Percentiles rank a stretch among this genome's conserved stretches.
Conservation (phyloP, 306 rosid species). For the Vachellia pachyceras region DNA sequence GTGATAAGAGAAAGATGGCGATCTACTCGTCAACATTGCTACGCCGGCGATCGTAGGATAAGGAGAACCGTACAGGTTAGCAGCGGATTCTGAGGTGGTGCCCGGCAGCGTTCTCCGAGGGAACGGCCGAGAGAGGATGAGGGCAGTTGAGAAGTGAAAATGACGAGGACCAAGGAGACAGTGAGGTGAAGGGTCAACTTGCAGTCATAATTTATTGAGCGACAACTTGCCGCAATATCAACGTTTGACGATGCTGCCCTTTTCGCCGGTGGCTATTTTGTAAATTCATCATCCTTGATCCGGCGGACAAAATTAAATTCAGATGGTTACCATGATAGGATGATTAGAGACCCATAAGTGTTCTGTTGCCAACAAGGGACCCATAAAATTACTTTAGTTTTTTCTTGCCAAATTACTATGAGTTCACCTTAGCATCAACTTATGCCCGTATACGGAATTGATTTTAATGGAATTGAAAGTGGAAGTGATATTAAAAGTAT, state of each 20-base stretch:
- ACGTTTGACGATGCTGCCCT: conserved; percentile 38
- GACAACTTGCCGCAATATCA: not conserved
- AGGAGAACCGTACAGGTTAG: conserved; percentile 11
- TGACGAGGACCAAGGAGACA: conserved; percentile 39
- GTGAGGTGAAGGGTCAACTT: conserved; percentile 50
- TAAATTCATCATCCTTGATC: not conserved
- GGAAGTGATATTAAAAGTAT: too few species aligned
- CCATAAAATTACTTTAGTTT: too few species aligned
- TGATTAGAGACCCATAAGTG: conserved; percentile 52
- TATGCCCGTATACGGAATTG: too few species aligned
- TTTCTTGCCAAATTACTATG: too few species aligned
- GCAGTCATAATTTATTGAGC: not conserved
- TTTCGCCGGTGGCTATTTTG: conserved; percentile 7
- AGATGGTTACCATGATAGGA: too few species aligned
- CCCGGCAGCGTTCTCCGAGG: conserved; percentile 38
- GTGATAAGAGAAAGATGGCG: conserved; percentile 28
- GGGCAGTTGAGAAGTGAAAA: conserved; percentile 40
- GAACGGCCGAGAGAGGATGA: not conserved
- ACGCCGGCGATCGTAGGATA: conserved; percentile 31
- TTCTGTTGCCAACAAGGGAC: too few species aligned
- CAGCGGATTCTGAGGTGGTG: conserved; percentile 15
- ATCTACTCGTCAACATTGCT: conserved; percentile 57
- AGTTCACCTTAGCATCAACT: too few species aligned
- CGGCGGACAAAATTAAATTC: not conserved
- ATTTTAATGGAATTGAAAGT: too few species aligned